Conservation (phyloP, 345 rosid genomes). For the Citrus mangshanensis region DNA sequence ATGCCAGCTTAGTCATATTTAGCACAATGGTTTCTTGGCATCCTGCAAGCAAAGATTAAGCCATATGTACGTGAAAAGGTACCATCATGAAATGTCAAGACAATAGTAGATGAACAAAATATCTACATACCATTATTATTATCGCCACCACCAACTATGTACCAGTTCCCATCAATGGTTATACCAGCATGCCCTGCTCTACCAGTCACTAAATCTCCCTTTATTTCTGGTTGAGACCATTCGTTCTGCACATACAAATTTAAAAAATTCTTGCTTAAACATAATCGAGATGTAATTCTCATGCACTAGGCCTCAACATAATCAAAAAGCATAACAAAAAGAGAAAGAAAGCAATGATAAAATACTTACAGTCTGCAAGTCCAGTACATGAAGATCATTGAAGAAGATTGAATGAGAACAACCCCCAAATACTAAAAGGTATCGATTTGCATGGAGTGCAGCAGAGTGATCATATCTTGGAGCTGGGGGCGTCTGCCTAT, state of each 20-base stretch:
- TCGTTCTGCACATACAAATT: constrained; percentile 59
- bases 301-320: background rate
- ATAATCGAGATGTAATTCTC: background rate
- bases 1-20: constrained; percentile 80
- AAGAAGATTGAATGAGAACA: constrained; percentile 94
- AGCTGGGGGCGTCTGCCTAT: constrained; percentile 95
- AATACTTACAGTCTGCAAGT: constrained; percentile 74
- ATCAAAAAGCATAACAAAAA: constrained; percentile 13
- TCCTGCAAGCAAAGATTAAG: constrained; percentile 37
- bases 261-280: background rate
- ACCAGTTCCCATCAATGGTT: constrained; percentile 78
- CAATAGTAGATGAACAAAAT: background rate
- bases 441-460: constrained; percentile 64
- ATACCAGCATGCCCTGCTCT: constrained; percentile 95
- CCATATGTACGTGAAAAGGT: background rate
- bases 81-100: constrained; percentile 1
- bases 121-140: constrained; percentile 67
- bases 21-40: constrained; percentile 82
- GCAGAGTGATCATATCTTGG: constrained; percentile 98
- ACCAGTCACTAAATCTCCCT: constrained; percentile 65
- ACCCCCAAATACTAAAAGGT: constrained; percentile 91
- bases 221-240: constrained; percentile 90
- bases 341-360: background rate
- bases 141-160: constrained; percentile 96
- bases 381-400: constrained; percentile 88